Percentiles rank a stretch among this genome's conserved stretches.
These are phyloP conservation scores for Casuarina glauca DNA, from an alignment of 306 rosid genomes.

Conservation along the genomic window DNA sequence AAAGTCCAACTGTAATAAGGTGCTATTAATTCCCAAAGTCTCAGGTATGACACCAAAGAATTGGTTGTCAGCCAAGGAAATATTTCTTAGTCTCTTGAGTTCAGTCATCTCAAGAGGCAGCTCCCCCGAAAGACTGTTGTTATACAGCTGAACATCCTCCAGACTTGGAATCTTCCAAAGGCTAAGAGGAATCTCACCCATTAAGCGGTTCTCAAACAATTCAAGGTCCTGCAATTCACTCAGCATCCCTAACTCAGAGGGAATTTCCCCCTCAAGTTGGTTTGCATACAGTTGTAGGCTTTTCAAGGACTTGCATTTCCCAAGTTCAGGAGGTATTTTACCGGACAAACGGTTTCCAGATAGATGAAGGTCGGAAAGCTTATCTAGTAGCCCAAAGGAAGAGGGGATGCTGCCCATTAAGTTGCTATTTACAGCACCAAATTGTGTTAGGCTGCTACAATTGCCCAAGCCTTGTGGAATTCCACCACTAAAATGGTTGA, in stretches of 20 bases:
- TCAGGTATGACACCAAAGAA: slow-evolving; percentile 82
- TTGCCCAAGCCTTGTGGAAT: slow-evolving; percentile 68
- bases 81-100: slow-evolving; percentile 59
- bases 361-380: slow-evolving; percentile 45
- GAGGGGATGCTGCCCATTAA: slow-evolving; percentile 69
- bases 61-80: slow-evolving; percentile 61
- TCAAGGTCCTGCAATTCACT: slow-evolving; percentile 46
- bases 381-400: slow-evolving; percentile 52
- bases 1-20: slow-evolving; percentile 59
- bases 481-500: slow-evolving; percentile 53
- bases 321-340: slow-evolving; percentile 66
- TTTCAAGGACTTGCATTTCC: slow-evolving; percentile 60
- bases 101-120: slow-evolving; percentile 67
- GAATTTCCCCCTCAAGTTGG: slow-evolving; percentile 70
- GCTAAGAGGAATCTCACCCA: slow-evolving; percentile 71
- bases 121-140: slow-evolving; percentile 69
- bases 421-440: slow-evolving; percentile 39
- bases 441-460: slow-evolving; percentile 41
- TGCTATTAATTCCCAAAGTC: slow-evolving; percentile 68
- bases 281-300: slow-evolving; percentile 51
- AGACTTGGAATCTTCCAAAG: slow-evolving; percentile 84
- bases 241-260: slow-evolving; percentile 64
- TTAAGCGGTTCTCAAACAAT: slow-evolving; percentile 53
- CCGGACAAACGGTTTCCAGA: slow-evolving; percentile 59
- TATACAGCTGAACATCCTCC: slow-evolving; percentile 51